Conservation (phyloP, 176 grass and related monocot genomes). For the Poa pratensis region DNA sequence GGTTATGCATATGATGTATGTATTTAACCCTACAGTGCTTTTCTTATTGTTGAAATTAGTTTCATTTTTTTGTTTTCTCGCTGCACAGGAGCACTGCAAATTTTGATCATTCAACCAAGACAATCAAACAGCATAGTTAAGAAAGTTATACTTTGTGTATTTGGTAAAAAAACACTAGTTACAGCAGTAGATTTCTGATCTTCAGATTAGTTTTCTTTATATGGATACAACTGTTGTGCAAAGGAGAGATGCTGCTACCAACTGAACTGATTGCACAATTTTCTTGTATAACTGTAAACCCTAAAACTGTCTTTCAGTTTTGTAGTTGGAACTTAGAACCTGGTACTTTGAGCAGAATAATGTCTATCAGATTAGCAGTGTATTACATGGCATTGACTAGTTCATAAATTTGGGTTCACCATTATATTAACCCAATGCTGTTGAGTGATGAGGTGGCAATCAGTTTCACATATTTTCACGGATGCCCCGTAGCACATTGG, state of each 20-base stretch:
- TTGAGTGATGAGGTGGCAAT: background rate
- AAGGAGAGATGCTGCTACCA: background rate
- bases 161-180: background rate
- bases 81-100: background rate
- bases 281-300: background rate
- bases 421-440: slow-evolving; percentile 18
- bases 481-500: background rate
- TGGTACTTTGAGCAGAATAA: background rate
- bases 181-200: background rate
- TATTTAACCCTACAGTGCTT: background rate
- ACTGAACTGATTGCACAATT: background rate
- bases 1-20: background rate
- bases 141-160: background rate
- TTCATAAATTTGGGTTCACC: background rate
- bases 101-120: background rate
- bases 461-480: background rate
- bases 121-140: background rate
- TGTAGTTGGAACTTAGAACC: background rate
- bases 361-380: background rate
- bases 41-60: slow-evolving; percentile 10
- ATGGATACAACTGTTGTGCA: slow-evolving; percentile 9
- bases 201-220: slow-evolving; percentile 10
- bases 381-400: background rate
- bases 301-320: background rate
- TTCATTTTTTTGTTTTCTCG: background rate